These are phyloP conservation scores for Xylaria scruposa DNA, from an alignment of 495 filamentous ascomycete species.

Conservation along the genomic window DNA sequence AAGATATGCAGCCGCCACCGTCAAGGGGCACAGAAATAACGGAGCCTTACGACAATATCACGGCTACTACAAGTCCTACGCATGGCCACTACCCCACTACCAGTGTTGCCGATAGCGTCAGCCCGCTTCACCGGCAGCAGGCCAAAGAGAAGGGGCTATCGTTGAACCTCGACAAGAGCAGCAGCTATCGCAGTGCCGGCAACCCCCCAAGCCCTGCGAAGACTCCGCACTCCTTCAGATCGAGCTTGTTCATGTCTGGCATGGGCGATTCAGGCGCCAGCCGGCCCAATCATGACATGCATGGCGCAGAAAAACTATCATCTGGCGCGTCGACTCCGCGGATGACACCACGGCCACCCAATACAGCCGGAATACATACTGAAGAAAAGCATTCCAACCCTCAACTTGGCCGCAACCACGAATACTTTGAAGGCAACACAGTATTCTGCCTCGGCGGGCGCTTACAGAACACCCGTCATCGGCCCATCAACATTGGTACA, in stretches of 20 bases:
- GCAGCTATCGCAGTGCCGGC: conserved; percentile 51
- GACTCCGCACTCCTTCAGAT: conserved; percentile 76
- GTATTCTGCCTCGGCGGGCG: conserved; percentile 86
- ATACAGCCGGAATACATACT: conserved; percentile 34
- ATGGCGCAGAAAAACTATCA: conserved; percentile 76
- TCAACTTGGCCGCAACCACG: conserved; percentile 74
- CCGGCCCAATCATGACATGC: conserved; percentile 58
- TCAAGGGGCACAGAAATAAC: conserved; percentile 84
- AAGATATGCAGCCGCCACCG: conserved; percentile 63
- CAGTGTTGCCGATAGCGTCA: conserved; percentile 76
- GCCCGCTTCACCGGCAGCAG: conserved; percentile 67
- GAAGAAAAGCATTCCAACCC: conserved; percentile 40
- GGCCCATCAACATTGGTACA: conserved; percentile 91
- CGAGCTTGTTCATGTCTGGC: conserved; percentile 65
- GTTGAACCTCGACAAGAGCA: conserved; percentile 62
- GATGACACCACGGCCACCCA: conserved; percentile 47
- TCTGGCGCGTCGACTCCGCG: conserved; percentile 77
- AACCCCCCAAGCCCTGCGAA: conserved; percentile 62
- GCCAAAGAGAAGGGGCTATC: conserved; percentile 59
- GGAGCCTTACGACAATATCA: conserved; percentile 67
- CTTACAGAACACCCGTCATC: conserved; percentile 83
- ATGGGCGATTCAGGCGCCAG: conserved; percentile 54
- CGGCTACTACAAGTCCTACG: conserved; percentile 76
- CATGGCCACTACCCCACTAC: conserved; percentile 66
- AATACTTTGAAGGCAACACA: conserved; percentile 93